Percentiles rank a stretch among this genome's conserved stretches.
Evolutionary conservation across 371 early-diverging fungal genomes (phyloP).

Genomic region (Phascolomyces articulosus): DNA sequence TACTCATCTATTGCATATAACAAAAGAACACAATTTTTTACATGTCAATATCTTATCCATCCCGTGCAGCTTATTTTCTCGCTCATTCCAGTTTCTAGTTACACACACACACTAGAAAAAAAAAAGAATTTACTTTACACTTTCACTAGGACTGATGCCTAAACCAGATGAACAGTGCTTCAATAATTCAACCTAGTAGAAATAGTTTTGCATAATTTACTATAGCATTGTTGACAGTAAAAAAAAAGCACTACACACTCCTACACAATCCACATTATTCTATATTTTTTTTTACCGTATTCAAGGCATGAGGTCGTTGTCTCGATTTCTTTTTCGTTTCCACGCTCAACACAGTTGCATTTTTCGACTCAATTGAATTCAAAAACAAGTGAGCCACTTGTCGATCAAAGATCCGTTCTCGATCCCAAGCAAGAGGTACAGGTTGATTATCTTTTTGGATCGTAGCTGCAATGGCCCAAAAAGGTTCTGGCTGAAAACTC

Average conservation of each 20-base stretch:
- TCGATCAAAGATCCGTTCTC: constrained; percentile 52
- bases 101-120: no score
- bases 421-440: constrained; percentile 31
- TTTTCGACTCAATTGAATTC: constrained; percentile 15
- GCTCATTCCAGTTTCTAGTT: no score
- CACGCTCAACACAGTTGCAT: constrained; percentile 43
- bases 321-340: constrained; percentile 38
- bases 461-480: constrained; percentile 50
- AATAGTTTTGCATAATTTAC: no score
- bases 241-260: no score
- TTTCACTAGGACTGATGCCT: constrained; percentile 53
- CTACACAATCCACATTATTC: not conserved
- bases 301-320: constrained; percentile 51
- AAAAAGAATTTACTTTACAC: constrained; percentile 37
- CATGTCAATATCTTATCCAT: not conserved
- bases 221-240: not conserved
- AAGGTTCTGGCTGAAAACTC: constrained; percentile 65
- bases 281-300: constrained; percentile 37
- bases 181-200: constrained; percentile 45
- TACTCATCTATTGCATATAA: constrained; percentile 38
- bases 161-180: constrained; percentile 49
- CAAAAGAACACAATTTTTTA: not conserved
- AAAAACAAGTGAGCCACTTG: constrained; percentile 41
- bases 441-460: constrained; percentile 29
- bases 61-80: not conserved